Conservation (phyloP, 2,329 filamentous ascomycete genomes). For the Xylogone sp. region DNA sequence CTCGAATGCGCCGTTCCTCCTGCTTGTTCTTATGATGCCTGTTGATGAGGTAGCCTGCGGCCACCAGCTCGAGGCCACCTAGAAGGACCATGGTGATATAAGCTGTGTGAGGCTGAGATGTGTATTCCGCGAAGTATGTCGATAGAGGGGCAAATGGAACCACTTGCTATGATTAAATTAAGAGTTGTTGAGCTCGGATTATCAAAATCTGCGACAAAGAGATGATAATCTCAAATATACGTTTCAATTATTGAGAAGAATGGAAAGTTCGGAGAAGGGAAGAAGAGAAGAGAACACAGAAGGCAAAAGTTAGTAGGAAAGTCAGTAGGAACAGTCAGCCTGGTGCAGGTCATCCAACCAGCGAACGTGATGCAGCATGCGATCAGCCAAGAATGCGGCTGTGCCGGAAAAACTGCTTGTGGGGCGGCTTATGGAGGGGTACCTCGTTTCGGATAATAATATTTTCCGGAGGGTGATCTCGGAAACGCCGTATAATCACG, state of each 20-base stretch:
- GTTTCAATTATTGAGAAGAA: too few species aligned
- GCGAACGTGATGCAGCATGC: background rate
- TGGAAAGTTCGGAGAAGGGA: background rate
- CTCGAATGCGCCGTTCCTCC: constrained; percentile 19
- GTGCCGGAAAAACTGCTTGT: background rate
- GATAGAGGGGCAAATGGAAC: background rate
- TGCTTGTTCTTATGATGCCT: constrained; percentile 25
- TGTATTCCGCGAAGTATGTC: background rate
- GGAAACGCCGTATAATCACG: background rate
- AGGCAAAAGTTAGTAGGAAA: background rate
- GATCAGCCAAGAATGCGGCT: background rate
- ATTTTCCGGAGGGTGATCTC: background rate
- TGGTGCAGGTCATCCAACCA: background rate
- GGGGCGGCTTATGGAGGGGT: background rate
- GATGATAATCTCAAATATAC: too few species aligned
- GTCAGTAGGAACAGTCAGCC: background rate
- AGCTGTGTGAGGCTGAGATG: background rate
- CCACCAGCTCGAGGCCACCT: constrained; percentile 27
- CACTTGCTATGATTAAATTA: background rate
- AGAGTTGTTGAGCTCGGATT: too few species aligned
- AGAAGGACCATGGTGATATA: constrained; percentile 44
- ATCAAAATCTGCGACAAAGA: too few species aligned
- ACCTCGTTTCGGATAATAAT: background rate
- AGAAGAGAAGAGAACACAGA: background rate
- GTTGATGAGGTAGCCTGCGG: constrained; percentile 25